phyloP scores from a whole-genome alignment of 1,284 basidiomycete genomes.

The Stygiomarasmius scandens region DNA sequence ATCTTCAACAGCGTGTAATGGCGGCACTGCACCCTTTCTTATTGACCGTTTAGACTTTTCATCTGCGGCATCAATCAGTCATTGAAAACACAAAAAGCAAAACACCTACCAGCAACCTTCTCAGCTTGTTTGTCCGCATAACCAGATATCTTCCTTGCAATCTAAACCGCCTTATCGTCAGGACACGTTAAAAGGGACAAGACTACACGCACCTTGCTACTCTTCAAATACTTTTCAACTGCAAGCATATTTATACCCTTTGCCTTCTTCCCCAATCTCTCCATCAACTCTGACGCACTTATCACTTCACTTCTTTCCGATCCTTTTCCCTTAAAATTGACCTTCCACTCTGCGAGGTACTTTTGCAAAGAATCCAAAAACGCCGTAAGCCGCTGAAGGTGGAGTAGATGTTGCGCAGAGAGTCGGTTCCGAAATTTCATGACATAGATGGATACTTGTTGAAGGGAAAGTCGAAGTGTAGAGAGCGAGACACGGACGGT shows the following conservation, averaged over 20 bases:
- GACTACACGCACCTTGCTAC: conserved; percentile 68
- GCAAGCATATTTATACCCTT: conserved; percentile 81
- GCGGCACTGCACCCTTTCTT: conserved; percentile 58
- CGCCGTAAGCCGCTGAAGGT: conserved; percentile 78
- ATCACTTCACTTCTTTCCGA: conserved; percentile 57
- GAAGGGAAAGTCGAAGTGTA: conserved; percentile 64
- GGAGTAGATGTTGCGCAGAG: conserved; percentile 73
- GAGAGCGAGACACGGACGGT: conserved; percentile 68
- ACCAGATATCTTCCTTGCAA: conserved; percentile 76
- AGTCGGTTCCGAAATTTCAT: conserved; percentile 79
- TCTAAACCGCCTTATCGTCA: conserved; percentile 36
- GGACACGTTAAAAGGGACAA: conserved; percentile 17
- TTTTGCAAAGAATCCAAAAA: conserved; percentile 71
- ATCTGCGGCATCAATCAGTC: not conserved
- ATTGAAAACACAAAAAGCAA: not conserved
- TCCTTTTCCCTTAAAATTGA: conserved; percentile 1
- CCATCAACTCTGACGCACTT: conserved; percentile 66
- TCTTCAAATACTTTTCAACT: conserved; percentile 82
- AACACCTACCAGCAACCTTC: not conserved
- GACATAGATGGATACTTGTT: conserved; percentile 84
- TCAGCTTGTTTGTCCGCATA: conserved; percentile 74
- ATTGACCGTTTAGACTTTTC: conserved; percentile 26
- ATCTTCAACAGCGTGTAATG: conserved; percentile 83
- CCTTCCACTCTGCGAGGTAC: conserved; percentile 55
- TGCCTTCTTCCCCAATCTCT: conserved; percentile 67